Evolutionary conservation across 129 eudicot genomes (phyloP).

Genomic region (Pulicaria dysenterica): DNA sequence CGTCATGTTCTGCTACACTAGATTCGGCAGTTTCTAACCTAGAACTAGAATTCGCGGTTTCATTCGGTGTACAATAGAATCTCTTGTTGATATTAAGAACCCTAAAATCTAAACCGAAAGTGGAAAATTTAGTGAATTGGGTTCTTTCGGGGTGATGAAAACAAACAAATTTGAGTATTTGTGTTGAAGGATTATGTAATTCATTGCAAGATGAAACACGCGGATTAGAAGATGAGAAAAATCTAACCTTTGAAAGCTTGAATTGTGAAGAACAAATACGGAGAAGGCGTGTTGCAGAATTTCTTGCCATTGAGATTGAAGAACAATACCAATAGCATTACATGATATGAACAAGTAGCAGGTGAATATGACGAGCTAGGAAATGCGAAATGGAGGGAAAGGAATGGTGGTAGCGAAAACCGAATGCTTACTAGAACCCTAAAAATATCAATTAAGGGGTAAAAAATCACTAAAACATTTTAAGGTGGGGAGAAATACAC

Average conservation of each 20-base stretch:
- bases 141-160: slow-evolving; percentile 22
- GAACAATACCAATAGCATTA: slow-evolving; percentile 4
- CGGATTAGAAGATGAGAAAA: slow-evolving; percentile 26
- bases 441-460: slow-evolving; percentile 14
- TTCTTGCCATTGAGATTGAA: slow-evolving; percentile 55
- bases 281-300: slow-evolving; percentile 48
- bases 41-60: background rate
- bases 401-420: background rate
- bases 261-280: slow-evolving; percentile 48
- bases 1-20: slow-evolving; percentile 21
- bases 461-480: too few species aligned
- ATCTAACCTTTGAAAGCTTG: slow-evolving; percentile 28
- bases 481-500: too few species aligned
- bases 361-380: slow-evolving; percentile 2
- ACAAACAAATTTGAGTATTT: slow-evolving; percentile 14
- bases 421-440: slow-evolving; percentile 17
- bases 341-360: slow-evolving; percentile 10
- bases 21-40: slow-evolving; percentile 12
- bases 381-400: background rate
- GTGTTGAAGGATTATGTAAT: slow-evolving; percentile 14
- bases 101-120: slow-evolving; percentile 8
- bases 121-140: slow-evolving; percentile 19
- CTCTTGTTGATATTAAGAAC: slow-evolving; percentile 19
- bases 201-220: slow-evolving; percentile 15
- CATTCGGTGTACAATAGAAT: slow-evolving; percentile 35